Evolutionary conservation across 225 moss, liverwort and hornwort species (phyloP).

Genomic region (Physcomitrellopsis africana): DNA sequence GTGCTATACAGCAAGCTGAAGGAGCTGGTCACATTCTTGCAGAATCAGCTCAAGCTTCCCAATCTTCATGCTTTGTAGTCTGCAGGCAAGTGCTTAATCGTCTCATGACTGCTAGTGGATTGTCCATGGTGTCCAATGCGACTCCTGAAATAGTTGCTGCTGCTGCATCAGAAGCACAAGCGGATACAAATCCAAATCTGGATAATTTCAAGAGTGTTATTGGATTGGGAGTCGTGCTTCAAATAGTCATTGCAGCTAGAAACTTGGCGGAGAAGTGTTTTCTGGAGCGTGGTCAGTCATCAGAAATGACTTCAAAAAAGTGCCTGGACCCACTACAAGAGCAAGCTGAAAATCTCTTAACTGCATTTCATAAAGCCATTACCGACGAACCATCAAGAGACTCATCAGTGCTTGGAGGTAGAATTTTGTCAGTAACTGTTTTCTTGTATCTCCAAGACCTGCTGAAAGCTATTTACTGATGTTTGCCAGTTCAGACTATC

Average conservation of each 20-base stretch:
- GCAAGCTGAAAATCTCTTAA: conserved; percentile 47
- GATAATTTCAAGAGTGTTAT: conserved; percentile 23
- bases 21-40: conserved; percentile 63
- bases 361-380: conserved; percentile 52
- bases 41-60: conserved; percentile 54
- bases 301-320: conserved; percentile 25
- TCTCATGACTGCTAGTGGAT: conserved; percentile 44
- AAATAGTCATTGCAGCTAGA: conserved; percentile 54
- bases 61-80: conserved; percentile 66
- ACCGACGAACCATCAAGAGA: conserved; percentile 32
- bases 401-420: conserved; percentile 67
- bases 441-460: not conserved
- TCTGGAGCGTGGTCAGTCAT: conserved; percentile 23
- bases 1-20: conserved; percentile 41
- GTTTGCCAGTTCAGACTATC: not conserved
- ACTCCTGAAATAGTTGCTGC: too few relatives aligned
- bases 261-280: conserved; percentile 45
- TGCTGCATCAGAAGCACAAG: not conserved
- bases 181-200: not conserved
- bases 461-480: not conserved
- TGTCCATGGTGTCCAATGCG: not conserved
- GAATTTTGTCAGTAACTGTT: not conserved
- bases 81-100: conserved; percentile 49
- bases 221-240: conserved; percentile 51
- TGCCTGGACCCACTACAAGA: conserved; percentile 66